Percentiles rank a stretch among this genome's conserved stretches.
Evolutionary conservation across 352 stramenopile genomes (phyloP).

Genomic region (Peronospora tabacina): DNA sequence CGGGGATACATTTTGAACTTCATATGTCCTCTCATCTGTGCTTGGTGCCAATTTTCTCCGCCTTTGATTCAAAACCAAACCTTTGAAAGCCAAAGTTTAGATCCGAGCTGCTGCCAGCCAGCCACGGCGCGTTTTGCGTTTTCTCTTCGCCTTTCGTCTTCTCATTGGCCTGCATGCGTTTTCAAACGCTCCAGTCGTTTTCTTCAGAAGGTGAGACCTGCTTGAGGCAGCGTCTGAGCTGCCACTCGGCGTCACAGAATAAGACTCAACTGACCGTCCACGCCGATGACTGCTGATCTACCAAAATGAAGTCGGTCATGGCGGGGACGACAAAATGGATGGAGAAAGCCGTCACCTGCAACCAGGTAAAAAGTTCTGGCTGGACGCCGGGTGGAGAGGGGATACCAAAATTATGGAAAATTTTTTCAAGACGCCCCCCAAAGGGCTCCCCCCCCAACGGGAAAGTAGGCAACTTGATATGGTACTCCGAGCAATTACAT

Average conservation of each 20-base stretch:
- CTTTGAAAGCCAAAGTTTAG: no score
- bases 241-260: no score
- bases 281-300: no score
- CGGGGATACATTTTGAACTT: no score
- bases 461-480: slow-evolving; percentile 23
- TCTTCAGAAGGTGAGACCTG: slow-evolving; percentile 22
- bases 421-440: slow-evolving; percentile 26
- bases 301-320: slow-evolving; percentile 11
- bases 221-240: not conserved
- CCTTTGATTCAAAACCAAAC: no score
- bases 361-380: slow-evolving; percentile 24
- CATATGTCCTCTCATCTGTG: no score
- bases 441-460: slow-evolving; percentile 27
- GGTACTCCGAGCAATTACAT: slow-evolving; percentile 18
- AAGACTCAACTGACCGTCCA: no score
- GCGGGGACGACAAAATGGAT: slow-evolving; percentile 9
- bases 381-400: slow-evolving; percentile 21
- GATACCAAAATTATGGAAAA: slow-evolving; percentile 25
- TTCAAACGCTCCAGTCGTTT: slow-evolving; percentile 13
- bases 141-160: slow-evolving; percentile 9
- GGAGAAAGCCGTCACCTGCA: not conserved
- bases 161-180: slow-evolving; percentile 14
- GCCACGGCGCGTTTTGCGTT: no score
- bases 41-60: slow-evolving; percentile 3
- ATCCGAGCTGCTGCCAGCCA: no score